Percentiles rank a stretch among this genome's conserved stretches.
Conservation (phyloP, 768 basidiomycete species). For the Xanthoconium stramineum region DNA sequence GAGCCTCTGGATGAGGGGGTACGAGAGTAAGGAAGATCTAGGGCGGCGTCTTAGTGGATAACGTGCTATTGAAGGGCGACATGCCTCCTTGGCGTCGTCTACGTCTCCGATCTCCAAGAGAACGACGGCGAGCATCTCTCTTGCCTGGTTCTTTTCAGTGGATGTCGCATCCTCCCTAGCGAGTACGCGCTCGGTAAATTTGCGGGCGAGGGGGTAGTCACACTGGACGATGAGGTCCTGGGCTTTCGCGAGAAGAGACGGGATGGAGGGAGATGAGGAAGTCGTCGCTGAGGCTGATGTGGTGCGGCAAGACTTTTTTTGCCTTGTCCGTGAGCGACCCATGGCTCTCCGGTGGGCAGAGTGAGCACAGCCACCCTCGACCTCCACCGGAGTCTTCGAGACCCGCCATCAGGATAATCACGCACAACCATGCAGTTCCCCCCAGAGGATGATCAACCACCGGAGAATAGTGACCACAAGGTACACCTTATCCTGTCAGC, state of each 20-base stretch:
- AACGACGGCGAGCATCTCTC: constrained; percentile 77
- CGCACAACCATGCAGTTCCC: constrained; percentile 13
- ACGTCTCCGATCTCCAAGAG: constrained; percentile 79
- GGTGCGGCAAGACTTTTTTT: constrained; percentile 17
- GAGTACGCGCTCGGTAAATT: constrained; percentile 67
- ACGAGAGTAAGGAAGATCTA: constrained; percentile 63
- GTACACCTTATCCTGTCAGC: constrained; percentile 3
- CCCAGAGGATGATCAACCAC: not conserved
- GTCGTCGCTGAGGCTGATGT: constrained; percentile 12
- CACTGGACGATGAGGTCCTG: constrained; percentile 81
- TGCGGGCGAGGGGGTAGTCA: constrained; percentile 76
- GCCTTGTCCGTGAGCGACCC: constrained; percentile 56
- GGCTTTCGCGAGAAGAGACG: constrained; percentile 68
- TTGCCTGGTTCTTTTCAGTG: constrained; percentile 61
- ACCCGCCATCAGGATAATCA: no score
- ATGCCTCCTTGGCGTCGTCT: constrained; percentile 66
- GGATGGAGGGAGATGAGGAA: constrained; percentile 40
- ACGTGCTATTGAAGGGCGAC: constrained; percentile 13
- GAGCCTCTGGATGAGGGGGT: constrained; percentile 59
- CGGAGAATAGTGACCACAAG: not conserved
- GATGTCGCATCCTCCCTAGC: constrained; percentile 44
- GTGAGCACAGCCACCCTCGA: constrained; percentile 6
- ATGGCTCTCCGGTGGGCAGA: constrained; percentile 32
- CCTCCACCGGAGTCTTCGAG: not conserved
- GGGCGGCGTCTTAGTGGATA: not conserved